These are phyloP conservation scores for Capsicum chinense DNA, from an alignment of 257 asterid species.

Conservation along the genomic window DNA sequence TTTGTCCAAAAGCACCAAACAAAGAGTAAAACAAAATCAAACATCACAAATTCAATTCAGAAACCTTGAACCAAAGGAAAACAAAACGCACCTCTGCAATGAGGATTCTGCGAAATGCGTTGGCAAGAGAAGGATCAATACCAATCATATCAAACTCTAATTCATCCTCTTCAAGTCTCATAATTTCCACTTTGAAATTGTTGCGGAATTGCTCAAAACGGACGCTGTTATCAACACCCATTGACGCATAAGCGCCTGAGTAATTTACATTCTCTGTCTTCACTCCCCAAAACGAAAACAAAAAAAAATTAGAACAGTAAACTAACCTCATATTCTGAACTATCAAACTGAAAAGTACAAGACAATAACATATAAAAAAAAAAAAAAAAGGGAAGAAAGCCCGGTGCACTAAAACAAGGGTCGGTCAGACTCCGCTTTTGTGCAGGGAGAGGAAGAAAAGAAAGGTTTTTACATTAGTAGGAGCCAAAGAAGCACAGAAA, in stretches of 20 bases:
- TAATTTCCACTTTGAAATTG: constrained; percentile 69
- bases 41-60: background rate
- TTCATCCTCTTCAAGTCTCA: constrained; percentile 59
- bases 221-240: constrained; percentile 91
- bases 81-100: constrained; percentile 68
- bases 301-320: background rate
- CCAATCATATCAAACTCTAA: constrained; percentile 93
- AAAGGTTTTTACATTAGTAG: constrained; percentile 59
- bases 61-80: background rate
- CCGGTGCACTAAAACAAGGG: too few relatives aligned
- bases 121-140: constrained; percentile 83
- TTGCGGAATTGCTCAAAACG: constrained; percentile 62
- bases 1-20: background rate
- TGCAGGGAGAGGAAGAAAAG: background rate
- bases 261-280: constrained; percentile 39
- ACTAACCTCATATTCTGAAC: background rate
- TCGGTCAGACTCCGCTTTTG: too few relatives aligned
- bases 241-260: constrained; percentile 80
- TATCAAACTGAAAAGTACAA: constrained; percentile 37
- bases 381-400: too few relatives aligned
- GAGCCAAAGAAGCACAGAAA: constrained; percentile 68
- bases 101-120: constrained; percentile 92
- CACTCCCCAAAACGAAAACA: constrained; percentile 19
- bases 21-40: background rate
- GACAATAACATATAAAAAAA: background rate